Base-by-base conservation (phyloP, 2,329 filamentous ascomycete genomes). In the Lojkania enalia region DNA sequence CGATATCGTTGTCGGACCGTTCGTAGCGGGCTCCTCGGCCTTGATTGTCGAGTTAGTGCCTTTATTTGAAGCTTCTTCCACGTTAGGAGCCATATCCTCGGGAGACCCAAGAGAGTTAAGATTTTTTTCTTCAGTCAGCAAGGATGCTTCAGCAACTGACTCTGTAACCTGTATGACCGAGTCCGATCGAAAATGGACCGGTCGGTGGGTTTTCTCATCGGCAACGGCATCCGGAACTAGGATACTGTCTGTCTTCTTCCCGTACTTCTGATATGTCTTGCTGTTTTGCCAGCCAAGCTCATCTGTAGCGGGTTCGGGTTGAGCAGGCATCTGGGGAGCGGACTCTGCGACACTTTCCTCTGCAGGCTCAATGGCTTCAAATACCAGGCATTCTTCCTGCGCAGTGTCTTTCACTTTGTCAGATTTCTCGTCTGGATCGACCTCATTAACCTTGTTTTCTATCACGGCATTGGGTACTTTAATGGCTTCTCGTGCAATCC, bases 251-350 rank as follows among this genome's bases (percentile, higher is more conserved):
- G 30, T 23, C 11, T 20, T 52, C 49, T 20, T 49, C 46, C n/a
- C 44, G 31, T 40, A 48, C 45, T 51, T 48, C 21, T 52, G 51
- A 33, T 48, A 56, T 20, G 40, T 54, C n/a, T 46, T 57, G 38
- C 49, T 56, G 7, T 25, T 49, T 18, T 40, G 44, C 21, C 39
- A 57, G 3, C 48, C 55, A 2, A 51, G 25, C 14, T 57, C 57
- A 13, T 60, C 54, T 1, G 52, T 52, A 21, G 50, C 57, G 0
- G 52, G 33, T 21, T 58, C 55, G 1, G 46, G 48, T 5, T 45
- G 33, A 14, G 40, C 23, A 23, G 39, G 44, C 1, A 18, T 36
- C 3, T 35, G 32, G 2, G 42, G 19, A 1, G 42, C 49, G 5
- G 49, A 43, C 4, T 48, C 44, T 3, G 45, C 44, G 1, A 39